Evolutionary conservation across 1,139 yeast genomes (phyloP).

Genomic region (Nakaseomyces kungkrabaensis): DNA sequence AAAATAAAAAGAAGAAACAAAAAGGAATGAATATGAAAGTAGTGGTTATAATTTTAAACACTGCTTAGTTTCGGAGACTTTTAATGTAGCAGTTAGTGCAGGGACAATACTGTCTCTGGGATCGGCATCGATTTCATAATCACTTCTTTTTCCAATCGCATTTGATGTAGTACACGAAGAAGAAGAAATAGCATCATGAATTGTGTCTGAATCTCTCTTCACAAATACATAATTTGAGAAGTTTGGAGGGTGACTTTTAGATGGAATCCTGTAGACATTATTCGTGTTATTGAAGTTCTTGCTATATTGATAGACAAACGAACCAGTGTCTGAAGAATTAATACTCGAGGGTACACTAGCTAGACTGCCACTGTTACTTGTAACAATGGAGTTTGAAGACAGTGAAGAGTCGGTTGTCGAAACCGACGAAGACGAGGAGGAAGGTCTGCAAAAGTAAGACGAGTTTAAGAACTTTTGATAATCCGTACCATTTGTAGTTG

Average conservation of each 20-base stretch:
- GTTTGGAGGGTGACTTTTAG: neutral
- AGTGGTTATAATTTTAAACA: no score
- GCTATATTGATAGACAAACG: neutral
- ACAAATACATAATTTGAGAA: neutral
- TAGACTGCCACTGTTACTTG: neutral
- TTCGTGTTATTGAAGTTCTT: neutral
- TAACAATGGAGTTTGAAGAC: neutral
- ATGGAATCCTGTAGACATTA: neutral
- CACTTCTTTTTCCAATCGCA: neutral
- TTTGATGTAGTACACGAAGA: neutral
- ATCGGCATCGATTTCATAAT: neutral
- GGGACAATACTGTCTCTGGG: neutral
- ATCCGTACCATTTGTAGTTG: constrained; percentile 12
- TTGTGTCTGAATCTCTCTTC: neutral
- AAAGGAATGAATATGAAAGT: neutral
- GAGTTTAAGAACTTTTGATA: constrained; percentile 21
- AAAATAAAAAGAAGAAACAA: neutral
- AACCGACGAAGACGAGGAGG: constrained; percentile 1
- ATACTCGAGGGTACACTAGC: constrained; percentile 2
- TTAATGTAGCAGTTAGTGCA: neutral
- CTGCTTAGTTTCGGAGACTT: neutral
- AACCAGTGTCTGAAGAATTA: neutral
- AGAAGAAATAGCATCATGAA: neutral
- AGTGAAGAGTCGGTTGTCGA: neutral
- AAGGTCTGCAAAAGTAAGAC: constrained; percentile 18